Evolutionary conservation across 139 green algal species (phyloP), one percentile per base, ranked within the genome.

Genomic region (Chlorella sp.): DNA sequence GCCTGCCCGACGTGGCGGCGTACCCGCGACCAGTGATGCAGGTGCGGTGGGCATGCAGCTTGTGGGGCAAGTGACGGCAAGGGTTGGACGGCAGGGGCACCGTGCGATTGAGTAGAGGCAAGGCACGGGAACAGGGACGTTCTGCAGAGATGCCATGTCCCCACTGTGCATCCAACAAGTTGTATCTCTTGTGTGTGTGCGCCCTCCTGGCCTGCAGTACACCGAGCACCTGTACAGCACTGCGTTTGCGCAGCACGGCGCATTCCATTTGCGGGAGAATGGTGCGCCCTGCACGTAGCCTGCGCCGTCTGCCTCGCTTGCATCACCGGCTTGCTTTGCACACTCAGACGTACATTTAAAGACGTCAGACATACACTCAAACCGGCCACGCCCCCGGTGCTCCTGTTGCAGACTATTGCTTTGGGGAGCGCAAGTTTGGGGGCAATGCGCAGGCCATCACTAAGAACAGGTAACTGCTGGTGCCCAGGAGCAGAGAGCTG

Each of bases 361-460:
- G 9, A 9, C 48, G 7, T 57, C 9, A 57, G 48, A n/a, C n/a
- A n/a, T n/a, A n/a, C n/a, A n/a, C n/a, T n/a, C n/a, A n/a, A 57
- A 57, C 48, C 48, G 48, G 48, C 48, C 48, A 57, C 48, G 34
- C 0, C 39, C 37, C 69, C 5, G 24, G 0, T 48, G 0, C 15
- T 12, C 71, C 11, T 34, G 22, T 3, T 85, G 91, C 91, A 97
- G 97, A 99, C 85, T 99, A 99, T 86, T 93, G 94, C 16, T 95
- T 99, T 86, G 97, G 93, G 0, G 85, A 97, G 19, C 89, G 42
- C 22, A 99, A 99, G 94, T 98, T 99, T 94, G 98, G 98, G 1
- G 98, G 98, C 88, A 99, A 99, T 88, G 98, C 98, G 5, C 98
- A 99, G 93, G 96, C 96, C 84, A 99, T 99, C 89, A 98, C 96